Evolutionary conservation across 176 grass and related monocot genomes (phyloP), one percentile per base, ranked within the genome.

Genomic region (Carex parvula): DNA sequence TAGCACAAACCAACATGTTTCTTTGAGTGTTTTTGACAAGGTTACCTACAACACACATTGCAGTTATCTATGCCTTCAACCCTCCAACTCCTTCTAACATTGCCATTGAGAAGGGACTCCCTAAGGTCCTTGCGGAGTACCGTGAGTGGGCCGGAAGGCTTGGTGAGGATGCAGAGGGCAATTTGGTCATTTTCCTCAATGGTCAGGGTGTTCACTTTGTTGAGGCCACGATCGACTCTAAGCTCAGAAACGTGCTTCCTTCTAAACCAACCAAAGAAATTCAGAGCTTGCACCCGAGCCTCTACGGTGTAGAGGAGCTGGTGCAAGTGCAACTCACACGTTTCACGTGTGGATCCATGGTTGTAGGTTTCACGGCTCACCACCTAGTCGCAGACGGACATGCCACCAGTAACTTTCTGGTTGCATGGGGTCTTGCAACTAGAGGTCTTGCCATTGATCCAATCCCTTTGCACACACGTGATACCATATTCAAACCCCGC

Each of bases 241-340:
- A 4, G 1, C 82, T 92, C 60, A 73, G 44, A 0, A 64, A 87
- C 20, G 37, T 64, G 37, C 79, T 87, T 11, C 92, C 86, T 0
- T 39, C 33, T 0, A 84, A 90, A 81, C 88, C 88, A 30, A 88
- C 92, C 12, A 80, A 83, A 7, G 81, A 64, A 0, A 48, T 88
- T 13, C 64, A 79, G 33, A 65, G 14, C 32, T 78, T 94, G 20
- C 88, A 90, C 33, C 88, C 84, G 0, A 59, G 41, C 63, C 81
- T 68, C 1, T 81, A 90, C 10, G 86, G 70, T 3, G 84, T 88
- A 17, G 59, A 90, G 41, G 90, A 88, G 70, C 81, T 92, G n/a
- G 72, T 88, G 60, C 88, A 90, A 73, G 81, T 92, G 65, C 92
- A 92, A 64, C 80, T 94, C 59, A 94, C 92, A 44, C 42, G 88